phyloP scores from a whole-genome alignment of 2,329 filamentous ascomycete genomes.

The Trichoderma simmonsii region DNA sequence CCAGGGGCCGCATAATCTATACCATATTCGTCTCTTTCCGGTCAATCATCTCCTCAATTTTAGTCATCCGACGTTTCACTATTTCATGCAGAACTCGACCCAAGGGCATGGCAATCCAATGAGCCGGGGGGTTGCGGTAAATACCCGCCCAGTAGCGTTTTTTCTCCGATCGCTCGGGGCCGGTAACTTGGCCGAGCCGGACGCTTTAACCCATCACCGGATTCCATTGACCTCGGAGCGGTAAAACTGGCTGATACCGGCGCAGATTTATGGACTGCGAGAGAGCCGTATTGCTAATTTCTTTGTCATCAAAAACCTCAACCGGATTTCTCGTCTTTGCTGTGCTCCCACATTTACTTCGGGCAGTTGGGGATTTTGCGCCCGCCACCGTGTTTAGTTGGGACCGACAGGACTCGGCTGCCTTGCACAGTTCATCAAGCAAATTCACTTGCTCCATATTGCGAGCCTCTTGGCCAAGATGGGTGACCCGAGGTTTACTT shows the following conservation, averaged over 20 bases:
- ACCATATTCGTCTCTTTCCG: background rate
- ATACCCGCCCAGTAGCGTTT: background rate
- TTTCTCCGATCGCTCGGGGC: background rate
- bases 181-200: background rate
- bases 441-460: background rate
- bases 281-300: background rate
- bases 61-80: background rate
- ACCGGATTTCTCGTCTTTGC: background rate
- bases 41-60: background rate
- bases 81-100: background rate
- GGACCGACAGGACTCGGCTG: background rate
- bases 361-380: background rate
- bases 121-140: background rate
- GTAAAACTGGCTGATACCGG: background rate
- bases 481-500: background rate
- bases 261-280: background rate
- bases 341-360: background rate
- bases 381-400: background rate
- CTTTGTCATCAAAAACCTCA: background rate
- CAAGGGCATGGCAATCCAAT: background rate
- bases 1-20: background rate
- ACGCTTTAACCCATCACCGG: background rate
- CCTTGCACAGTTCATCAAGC: background rate
- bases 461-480: background rate
- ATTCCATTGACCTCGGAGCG: background rate